Percentiles rank a stretch among this genome's conserved stretches.
Conservation (phyloP, 352 stramenopile genomes). For the Phytophthora pseudosyringae region DNA sequence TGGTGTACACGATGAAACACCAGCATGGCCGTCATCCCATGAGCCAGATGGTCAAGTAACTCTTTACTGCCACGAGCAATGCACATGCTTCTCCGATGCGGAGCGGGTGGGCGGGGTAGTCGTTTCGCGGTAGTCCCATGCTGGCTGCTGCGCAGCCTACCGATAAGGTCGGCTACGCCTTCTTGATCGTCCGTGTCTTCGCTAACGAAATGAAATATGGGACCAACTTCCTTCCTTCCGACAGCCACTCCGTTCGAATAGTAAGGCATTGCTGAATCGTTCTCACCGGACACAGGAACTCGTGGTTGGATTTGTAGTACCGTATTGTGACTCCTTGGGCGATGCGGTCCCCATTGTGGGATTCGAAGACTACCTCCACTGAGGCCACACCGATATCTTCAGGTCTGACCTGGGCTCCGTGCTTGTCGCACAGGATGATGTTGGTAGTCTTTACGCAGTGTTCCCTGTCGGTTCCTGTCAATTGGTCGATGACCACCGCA, state of each 20-base stretch:
- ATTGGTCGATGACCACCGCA: constrained; percentile 6
- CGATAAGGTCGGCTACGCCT: not conserved
- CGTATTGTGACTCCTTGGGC: constrained; percentile 4
- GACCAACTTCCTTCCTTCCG: not conserved
- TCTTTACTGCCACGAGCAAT: constrained; percentile 13
- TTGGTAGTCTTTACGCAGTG: constrained; percentile 18
- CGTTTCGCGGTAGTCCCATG: not conserved
- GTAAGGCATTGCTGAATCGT: constrained; percentile 23
- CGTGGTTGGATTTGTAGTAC: constrained; percentile 19
- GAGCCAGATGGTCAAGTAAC: constrained; percentile 14
- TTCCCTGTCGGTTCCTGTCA: not conserved
- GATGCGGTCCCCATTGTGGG: constrained; percentile 8
- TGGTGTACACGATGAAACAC: constrained; percentile 36
- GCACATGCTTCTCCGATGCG: constrained; percentile 4
- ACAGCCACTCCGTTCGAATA: not conserved
- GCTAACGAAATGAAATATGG: constrained; percentile 10
- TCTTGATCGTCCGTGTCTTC: constrained; percentile 1
- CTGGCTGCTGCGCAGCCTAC: not conserved
- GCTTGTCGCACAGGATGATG: constrained; percentile 12
- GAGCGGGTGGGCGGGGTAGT: not conserved
- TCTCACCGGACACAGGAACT: constrained; percentile 17
- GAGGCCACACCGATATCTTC: too few relatives aligned
- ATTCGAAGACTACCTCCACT: constrained; percentile 16
- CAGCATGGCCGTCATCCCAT: constrained; percentile 36
- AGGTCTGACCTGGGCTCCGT: not conserved